These are phyloP conservation scores for Scutellospora calospora DNA, from an alignment of 371 early-diverging fungal genomes.

Conservation along the genomic window DNA sequence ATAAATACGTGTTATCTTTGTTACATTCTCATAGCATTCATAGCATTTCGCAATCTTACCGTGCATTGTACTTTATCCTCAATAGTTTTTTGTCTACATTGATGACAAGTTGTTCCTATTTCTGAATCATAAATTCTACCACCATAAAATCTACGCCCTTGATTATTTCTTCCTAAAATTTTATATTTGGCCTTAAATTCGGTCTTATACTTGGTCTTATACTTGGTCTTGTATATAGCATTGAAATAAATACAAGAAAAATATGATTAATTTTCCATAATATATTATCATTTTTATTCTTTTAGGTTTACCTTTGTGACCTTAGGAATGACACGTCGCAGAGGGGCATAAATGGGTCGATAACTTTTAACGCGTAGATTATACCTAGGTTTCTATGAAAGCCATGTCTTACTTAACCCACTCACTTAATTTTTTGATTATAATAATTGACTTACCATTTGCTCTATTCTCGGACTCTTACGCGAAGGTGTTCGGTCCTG, in stretches of 20 bases:
- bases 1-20: not conserved
- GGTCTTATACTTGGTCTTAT: not conserved
- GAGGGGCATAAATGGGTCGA: not conserved
- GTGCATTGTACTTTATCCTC: constrained; percentile 59
- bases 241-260: not conserved
- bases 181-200: not conserved
- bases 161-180: constrained; percentile 27
- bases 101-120: constrained; percentile 57
- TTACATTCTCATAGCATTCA: not conserved
- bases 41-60: constrained; percentile 16
- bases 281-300: not conserved
- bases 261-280: not conserved
- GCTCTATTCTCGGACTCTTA: constrained; percentile 16
- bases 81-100: constrained; percentile 62
- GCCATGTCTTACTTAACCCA: not conserved
- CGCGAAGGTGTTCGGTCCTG: constrained; percentile 8
- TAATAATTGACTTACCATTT: not conserved
- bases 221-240: not conserved
- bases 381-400: constrained; percentile 13
- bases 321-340: too few relatives aligned
- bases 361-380: constrained; percentile 3
- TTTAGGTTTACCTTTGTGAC: too few relatives aligned
- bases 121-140: constrained; percentile 57
- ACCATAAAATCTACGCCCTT: constrained; percentile 50
- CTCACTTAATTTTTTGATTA: not conserved